Percentiles rank a stretch among this genome's conserved stretches.
phyloP scores from a whole-genome alignment of 2,329 filamentous ascomycete genomes.

The Domatiomyces globalis region DNA sequence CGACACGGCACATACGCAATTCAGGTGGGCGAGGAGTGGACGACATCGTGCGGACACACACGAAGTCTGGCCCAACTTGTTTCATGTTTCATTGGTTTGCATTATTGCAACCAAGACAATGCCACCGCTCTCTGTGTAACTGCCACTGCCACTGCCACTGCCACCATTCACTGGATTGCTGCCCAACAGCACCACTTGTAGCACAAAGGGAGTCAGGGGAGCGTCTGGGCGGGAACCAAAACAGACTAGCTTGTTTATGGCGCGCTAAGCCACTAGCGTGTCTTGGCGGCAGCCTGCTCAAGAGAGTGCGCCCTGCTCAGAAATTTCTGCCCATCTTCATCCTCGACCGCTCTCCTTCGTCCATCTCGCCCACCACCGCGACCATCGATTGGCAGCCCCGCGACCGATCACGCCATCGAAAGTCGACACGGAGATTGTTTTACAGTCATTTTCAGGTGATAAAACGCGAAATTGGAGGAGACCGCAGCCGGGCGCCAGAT shows the following conservation, averaged over 20 bases:
- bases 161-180: no score
- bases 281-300: neutral
- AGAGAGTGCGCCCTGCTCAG: neutral
- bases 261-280: neutral
- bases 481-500: slow-evolving; percentile 12
- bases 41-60: no score
- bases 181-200: no score
- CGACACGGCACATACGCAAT: no score
- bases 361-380: slow-evolving; percentile 4
- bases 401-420: slow-evolving; percentile 7
- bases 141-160: no score
- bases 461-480: slow-evolving; percentile 10
- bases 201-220: neutral
- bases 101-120: no score
- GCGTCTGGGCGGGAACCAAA: neutral
- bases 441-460: slow-evolving; percentile 12
- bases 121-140: no score
- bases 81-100: no score
- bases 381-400: slow-evolving; percentile 15
- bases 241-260: neutral
- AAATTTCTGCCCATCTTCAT: neutral
- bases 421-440: slow-evolving; percentile 11
- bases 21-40: no score
- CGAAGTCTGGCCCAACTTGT: no score
- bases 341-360: slow-evolving; percentile 3